Evolutionary conservation across 306 rosid species (phyloP).

Genomic region (Chamaecrista fasciculata): DNA sequence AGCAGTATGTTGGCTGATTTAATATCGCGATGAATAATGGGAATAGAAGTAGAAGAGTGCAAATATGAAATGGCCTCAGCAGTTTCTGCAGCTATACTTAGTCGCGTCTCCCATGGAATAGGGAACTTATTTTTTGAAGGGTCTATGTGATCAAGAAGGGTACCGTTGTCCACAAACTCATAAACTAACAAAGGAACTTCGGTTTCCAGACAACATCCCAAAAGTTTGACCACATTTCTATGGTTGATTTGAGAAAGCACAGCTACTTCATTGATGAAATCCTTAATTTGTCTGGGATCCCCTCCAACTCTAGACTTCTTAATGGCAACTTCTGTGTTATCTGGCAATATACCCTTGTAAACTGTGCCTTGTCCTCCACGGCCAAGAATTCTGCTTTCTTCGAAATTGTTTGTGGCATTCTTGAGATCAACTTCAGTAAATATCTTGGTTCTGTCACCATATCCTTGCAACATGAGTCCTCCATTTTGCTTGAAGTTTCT

Average conservation of each 20-base stretch:
- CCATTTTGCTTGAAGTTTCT: neutral
- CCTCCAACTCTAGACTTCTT: slow-evolving; percentile 3
- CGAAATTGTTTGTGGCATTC: slow-evolving; percentile 12
- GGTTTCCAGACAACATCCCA: slow-evolving; percentile 29
- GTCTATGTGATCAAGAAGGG: slow-evolving; percentile 16
- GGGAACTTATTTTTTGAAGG: neutral
- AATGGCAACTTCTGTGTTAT: neutral
- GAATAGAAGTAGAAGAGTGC: slow-evolving; percentile 30
- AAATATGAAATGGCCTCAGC: slow-evolving; percentile 28
- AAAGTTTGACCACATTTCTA: slow-evolving; percentile 4
- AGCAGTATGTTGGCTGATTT: slow-evolving; percentile 29
- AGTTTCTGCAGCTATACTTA: slow-evolving; percentile 31
- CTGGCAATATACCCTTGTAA: neutral
- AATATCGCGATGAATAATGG: slow-evolving; percentile 37
- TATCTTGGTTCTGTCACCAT: neutral
- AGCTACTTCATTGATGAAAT: slow-evolving; percentile 12
- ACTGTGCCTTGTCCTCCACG: slow-evolving; percentile 6
- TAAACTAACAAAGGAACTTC: slow-evolving; percentile 33
- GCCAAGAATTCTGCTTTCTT: neutral
- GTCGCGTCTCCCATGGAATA: slow-evolving; percentile 21
- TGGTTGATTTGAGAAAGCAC: slow-evolving; percentile 13
- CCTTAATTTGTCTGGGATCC: neutral
- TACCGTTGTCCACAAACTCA: slow-evolving; percentile 30
- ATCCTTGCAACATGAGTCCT: neutral
- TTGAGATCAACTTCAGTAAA: neutral